phyloP scores from a whole-genome alignment of 192 early-diverging fungal species.

The Coemansia sp. region DNA sequence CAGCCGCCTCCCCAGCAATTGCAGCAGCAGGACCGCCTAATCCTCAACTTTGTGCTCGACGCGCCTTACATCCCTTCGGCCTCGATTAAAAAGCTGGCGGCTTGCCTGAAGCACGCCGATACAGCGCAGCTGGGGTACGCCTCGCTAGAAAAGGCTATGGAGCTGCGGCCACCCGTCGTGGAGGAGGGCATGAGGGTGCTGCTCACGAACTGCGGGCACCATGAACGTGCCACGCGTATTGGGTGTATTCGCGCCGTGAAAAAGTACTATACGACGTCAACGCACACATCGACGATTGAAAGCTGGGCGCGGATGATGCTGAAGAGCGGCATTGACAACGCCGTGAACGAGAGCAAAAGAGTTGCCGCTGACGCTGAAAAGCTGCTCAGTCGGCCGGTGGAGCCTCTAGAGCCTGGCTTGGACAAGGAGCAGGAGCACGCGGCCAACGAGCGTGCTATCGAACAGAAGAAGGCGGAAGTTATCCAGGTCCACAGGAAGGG shows the following conservation, averaged over 20 bases:
- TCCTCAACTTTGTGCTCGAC: slow-evolving; percentile 43
- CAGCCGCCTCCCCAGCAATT: slow-evolving; percentile 12
- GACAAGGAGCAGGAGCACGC: not conserved
- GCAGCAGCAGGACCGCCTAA: slow-evolving; percentile 19
- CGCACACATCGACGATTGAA: slow-evolving; percentile 25
- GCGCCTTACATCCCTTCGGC: slow-evolving; percentile 26
- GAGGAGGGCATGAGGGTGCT: slow-evolving; percentile 34
- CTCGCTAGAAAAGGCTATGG: slow-evolving; percentile 46
- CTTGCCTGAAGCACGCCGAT: slow-evolving; percentile 24
- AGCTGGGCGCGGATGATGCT: slow-evolving; percentile 22
- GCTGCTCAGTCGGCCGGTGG: not conserved
- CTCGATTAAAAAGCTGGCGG: slow-evolving; percentile 21
- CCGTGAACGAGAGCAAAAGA: not conserved
- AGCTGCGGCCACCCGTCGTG: slow-evolving; percentile 43
- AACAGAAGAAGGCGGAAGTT: slow-evolving; percentile 19
- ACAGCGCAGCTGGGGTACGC: slow-evolving; percentile 36
- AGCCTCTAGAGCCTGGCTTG: not conserved
- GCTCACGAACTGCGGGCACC: slow-evolving; percentile 42
- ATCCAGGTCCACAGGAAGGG: slow-evolving; percentile 22
- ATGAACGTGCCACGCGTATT: slow-evolving; percentile 34
- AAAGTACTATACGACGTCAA: slow-evolving; percentile 31
- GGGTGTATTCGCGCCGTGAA: slow-evolving; percentile 49
- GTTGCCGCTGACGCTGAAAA: not conserved
- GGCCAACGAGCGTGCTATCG: slow-evolving; percentile 12
- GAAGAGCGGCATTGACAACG: slow-evolving; percentile 17